These are phyloP conservation scores for Rutstroemia sydowiana DNA, from an alignment of 2,329 filamentous ascomycete genomes.

Conservation along the genomic window DNA sequence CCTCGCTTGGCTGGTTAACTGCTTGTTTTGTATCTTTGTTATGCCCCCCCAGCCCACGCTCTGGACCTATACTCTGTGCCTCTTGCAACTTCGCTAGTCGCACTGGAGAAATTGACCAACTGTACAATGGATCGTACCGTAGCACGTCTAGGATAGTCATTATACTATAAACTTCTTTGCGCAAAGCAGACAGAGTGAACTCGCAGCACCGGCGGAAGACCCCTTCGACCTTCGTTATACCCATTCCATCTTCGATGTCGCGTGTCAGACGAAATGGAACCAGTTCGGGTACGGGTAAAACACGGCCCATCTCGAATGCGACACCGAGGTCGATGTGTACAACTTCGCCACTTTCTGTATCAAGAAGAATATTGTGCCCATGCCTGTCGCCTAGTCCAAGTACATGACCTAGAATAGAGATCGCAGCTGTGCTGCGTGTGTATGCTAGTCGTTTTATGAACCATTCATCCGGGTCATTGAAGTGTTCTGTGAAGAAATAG, in stretches of 20 bases:
- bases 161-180: conserved; percentile 93
- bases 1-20: conserved; percentile 63
- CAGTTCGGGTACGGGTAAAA: conserved; percentile 91
- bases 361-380: conserved; percentile 92
- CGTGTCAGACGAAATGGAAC: conserved; percentile 92
- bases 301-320: conserved; percentile 90
- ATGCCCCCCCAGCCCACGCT: conserved; percentile 24
- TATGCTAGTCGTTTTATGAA: conserved; percentile 85
- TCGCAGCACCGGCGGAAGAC: conserved; percentile 98
- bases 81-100: conserved; percentile 58
- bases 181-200: conserved; percentile 87
- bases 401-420: conserved; percentile 90
- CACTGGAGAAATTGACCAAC: conserved; percentile 79
- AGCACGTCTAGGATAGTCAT: conserved; percentile 98
- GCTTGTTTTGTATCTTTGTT: conserved; percentile 33
- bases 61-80: conserved; percentile 40
- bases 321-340: conserved; percentile 97
- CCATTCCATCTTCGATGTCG: conserved; percentile 96
- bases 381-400: conserved; percentile 91
- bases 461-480: conserved; percentile 92
- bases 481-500: conserved; percentile 96
- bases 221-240: conserved; percentile 87
- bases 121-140: conserved; percentile 95
- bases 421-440: conserved; percentile 85
- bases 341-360: conserved; percentile 82